Evolutionary conservation across 148 eudicot genomes (phyloP).

Genomic region (Nyssa sinensis): DNA sequence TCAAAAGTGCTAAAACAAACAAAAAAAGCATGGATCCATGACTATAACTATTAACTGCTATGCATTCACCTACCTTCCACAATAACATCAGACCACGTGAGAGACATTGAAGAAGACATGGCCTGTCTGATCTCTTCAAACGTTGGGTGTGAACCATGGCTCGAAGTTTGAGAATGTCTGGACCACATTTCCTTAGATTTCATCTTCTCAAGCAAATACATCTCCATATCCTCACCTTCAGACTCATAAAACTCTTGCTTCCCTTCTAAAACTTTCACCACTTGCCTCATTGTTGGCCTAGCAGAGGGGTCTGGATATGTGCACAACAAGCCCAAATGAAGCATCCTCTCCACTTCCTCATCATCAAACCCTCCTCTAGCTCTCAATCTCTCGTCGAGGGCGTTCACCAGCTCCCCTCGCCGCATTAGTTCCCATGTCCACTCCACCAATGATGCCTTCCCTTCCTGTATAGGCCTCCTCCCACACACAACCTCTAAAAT

Average conservation of each 20-base stretch:
- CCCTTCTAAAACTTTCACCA: conserved; percentile 25
- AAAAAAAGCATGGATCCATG: too few relatives aligned
- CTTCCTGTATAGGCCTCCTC: conserved; percentile 23
- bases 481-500: conserved; percentile 26
- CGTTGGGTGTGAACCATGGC: conserved; percentile 18
- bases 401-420: conserved; percentile 6
- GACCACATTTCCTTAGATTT: conserved; percentile 13
- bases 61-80: conserved; percentile 19
- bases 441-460: conserved; percentile 17
- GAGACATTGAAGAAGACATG: conserved; percentile 17
- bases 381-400: conserved; percentile 17
- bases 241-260: conserved; percentile 9
- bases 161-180: conserved; percentile 2
- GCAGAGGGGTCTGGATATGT: conserved; percentile 10
- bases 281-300: conserved; percentile 25
- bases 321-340: conserved; percentile 24
- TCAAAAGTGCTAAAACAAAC: background rate
- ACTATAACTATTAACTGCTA: background rate
- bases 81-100: conserved; percentile 20
- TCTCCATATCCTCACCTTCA: conserved; percentile 21
- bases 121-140: conserved; percentile 20
- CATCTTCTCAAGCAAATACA: conserved; percentile 13
- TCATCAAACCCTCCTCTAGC: conserved; percentile 4
- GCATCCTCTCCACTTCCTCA: conserved; percentile 18
- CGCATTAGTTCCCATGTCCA: conserved; percentile 22